Evolutionary conservation across 2,329 filamentous ascomycete species (phyloP).

Genomic region (Rutstroemia sp.): DNA sequence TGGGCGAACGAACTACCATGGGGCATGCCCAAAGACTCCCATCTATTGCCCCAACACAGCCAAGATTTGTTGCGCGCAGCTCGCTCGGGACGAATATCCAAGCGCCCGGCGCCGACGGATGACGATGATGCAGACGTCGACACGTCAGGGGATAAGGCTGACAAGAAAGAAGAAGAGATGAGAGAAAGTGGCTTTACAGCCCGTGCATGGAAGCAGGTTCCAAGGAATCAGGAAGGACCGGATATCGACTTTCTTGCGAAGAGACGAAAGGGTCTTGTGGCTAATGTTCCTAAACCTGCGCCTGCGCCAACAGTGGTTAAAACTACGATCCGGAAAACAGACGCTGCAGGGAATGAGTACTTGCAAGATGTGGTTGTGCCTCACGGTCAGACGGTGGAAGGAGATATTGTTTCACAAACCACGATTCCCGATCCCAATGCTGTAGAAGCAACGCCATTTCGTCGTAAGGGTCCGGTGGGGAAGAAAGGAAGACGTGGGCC

Average conservation of each 20-base stretch:
- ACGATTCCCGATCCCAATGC: slow-evolving; percentile 54
- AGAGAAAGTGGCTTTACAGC: slow-evolving; percentile 45
- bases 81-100: slow-evolving; percentile 68
- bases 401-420: slow-evolving; percentile 64
- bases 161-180: slow-evolving; percentile 51
- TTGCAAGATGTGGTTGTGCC: slow-evolving; percentile 77
- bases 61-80: slow-evolving; percentile 78
- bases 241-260: slow-evolving; percentile 51
- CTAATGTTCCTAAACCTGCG: slow-evolving; percentile 42
- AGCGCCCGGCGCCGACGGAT: slow-evolving; percentile 56
- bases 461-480: slow-evolving; percentile 48
- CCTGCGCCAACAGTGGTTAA: slow-evolving; percentile 57
- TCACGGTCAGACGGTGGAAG: slow-evolving; percentile 72
- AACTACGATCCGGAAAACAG: slow-evolving; percentile 71
- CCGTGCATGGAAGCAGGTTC: slow-evolving; percentile 54
- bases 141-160: slow-evolving; percentile 40
- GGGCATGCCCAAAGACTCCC: slow-evolving; percentile 79
- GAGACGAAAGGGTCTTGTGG: slow-evolving; percentile 53
- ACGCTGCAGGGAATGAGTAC: slow-evolving; percentile 73
- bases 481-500: slow-evolving; percentile 74
- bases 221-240: slow-evolving; percentile 48
- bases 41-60: slow-evolving; percentile 68
- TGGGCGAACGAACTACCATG: slow-evolving; percentile 71
- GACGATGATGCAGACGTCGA: slow-evolving; percentile 52
- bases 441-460: slow-evolving; percentile 41